Base-by-base conservation (phyloP, 495 filamentous ascomycete species). In the Hyphodiscus hymeniophilus region DNA sequence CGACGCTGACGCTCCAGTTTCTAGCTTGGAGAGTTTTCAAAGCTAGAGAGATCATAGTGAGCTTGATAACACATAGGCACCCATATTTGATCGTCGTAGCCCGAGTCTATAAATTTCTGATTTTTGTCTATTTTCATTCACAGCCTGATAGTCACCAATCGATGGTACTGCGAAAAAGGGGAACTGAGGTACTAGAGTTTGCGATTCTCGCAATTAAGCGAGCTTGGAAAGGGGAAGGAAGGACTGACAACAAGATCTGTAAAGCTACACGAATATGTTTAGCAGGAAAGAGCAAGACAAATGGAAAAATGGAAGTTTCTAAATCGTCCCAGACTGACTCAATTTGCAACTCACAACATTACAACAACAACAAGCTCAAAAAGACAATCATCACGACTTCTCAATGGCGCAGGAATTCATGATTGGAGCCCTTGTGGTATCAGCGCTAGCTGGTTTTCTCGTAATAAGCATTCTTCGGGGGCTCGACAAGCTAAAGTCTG, bases 221-320 rank as follows among this genome's bases (percentile, higher is more conserved):
- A 38, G 34, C 34, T 38, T 38, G 34, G n/a, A 38, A 38, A 17
- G 34, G 34, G 34, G 34, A 38, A 38, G n/a, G 34, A n/a, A n/a
- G n/a, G n/a, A n/a, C n/a, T n/a, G n/a, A n/a, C n/a, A n/a, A n/a
- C n/a, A n/a, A n/a, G n/a, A n/a, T n/a, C n/a, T n/a, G n/a, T n/a
- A n/a, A n/a, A n/a, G n/a, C n/a, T n/a, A n/a, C n/a, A n/a, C n/a
- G 7, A 7, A 7, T 13, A 32, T 32, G 13, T 13, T 32, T 32
- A 32, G 30, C 7, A 32, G 30, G 30, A 32, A 32, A 32, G 30
- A 32, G 13, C 30, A 32, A 32, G 7, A 32, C 30, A 32, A 32
- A n/a, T n/a, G 7, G 30, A 13, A 32, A 7, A 32, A 7, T 32
- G 30, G 30, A 13, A 32, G 13, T 32, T 13, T 13, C 13, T 32